Percentiles rank a stretch among this genome's conserved stretches.
Conservation (phyloP, 148 eudicot species). For the Rhododendron henanense region DNA sequence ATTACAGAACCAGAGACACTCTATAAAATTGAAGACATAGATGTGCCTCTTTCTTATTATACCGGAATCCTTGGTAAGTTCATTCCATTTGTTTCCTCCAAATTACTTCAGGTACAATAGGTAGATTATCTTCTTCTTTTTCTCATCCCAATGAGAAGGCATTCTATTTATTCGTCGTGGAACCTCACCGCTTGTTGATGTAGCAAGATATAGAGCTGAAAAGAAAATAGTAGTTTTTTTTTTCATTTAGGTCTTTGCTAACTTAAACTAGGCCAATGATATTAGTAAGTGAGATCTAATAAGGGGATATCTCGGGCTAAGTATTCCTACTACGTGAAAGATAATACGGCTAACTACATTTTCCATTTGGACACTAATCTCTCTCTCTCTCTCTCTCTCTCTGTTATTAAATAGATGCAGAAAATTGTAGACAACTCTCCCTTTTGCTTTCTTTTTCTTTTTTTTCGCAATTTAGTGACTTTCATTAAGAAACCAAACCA, state of each 20-base stretch:
- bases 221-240: background rate
- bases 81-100: background rate
- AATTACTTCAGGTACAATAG: background rate
- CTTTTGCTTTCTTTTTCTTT: too few relatives aligned
- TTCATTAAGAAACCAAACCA: too few relatives aligned
- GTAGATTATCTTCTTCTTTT: background rate
- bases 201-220: background rate
- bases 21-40: slow-evolving; percentile 51
- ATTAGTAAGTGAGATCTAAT: background rate
- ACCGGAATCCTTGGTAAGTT: slow-evolving; percentile 64
- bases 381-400: too few relatives aligned
- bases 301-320: background rate
- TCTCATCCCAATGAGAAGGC: background rate
- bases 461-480: too few relatives aligned
- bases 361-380: too few relatives aligned
- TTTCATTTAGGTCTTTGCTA: background rate
- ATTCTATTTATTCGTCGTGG: background rate
- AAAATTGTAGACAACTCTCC: too few relatives aligned
- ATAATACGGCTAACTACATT: too few relatives aligned
- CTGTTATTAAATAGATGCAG: too few relatives aligned
- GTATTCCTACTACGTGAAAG: too few relatives aligned
- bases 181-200: background rate
- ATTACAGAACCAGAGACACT: slow-evolving; percentile 17
- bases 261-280: background rate
- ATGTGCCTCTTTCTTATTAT: slow-evolving; percentile 67